Evolutionary conservation across 345 rosid species (phyloP).

Genomic region (Gossypium rotundifolium): DNA sequence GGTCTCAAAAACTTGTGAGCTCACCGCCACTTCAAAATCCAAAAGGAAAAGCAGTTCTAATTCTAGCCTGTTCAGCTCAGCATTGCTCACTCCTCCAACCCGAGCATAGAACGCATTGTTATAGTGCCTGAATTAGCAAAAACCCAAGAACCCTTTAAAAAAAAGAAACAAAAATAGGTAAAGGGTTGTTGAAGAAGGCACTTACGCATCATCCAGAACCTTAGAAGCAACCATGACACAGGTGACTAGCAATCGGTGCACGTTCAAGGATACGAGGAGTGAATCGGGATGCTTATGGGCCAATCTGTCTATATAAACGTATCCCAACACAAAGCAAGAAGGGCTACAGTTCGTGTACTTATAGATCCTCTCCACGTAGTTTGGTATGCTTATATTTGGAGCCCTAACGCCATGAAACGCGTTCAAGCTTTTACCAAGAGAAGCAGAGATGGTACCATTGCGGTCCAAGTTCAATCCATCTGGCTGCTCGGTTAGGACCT

Average conservation of each 20-base stretch:
- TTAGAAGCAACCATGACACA: conserved; percentile 88
- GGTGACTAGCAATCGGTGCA: conserved; percentile 78
- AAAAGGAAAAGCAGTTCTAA: conserved; percentile 69
- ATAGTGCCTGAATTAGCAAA: conserved; percentile 47
- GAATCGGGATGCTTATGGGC: conserved; percentile 68
- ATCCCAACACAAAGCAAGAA: conserved; percentile 81
- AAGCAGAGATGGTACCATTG: neutral
- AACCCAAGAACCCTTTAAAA: neutral
- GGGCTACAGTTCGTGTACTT: conserved; percentile 86
- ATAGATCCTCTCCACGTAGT: conserved; percentile 78
- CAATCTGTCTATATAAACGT: conserved; percentile 68
- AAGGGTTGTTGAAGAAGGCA: conserved; percentile 6
- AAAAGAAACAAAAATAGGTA: neutral
- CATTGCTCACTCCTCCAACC: conserved; percentile 83
- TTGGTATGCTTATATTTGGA: conserved; percentile 63
- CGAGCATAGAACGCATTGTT: conserved; percentile 74
- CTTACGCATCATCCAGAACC: conserved; percentile 88
- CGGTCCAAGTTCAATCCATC: conserved; percentile 4
- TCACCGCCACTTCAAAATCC: conserved; percentile 61
- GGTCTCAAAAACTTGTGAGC: conserved; percentile 55
- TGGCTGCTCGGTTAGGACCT: conserved; percentile 17
- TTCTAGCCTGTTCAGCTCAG: conserved; percentile 74
- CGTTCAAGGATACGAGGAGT: conserved; percentile 59
- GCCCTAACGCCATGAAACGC: conserved; percentile 74
- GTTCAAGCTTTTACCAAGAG: conserved; percentile 55